A percentile compares a stretch with the other conserved stretches of the same genome.
phyloP scores from a whole-genome alignment of 2,329 filamentous ascomycete genomes.

The Penicillium sp. region DNA sequence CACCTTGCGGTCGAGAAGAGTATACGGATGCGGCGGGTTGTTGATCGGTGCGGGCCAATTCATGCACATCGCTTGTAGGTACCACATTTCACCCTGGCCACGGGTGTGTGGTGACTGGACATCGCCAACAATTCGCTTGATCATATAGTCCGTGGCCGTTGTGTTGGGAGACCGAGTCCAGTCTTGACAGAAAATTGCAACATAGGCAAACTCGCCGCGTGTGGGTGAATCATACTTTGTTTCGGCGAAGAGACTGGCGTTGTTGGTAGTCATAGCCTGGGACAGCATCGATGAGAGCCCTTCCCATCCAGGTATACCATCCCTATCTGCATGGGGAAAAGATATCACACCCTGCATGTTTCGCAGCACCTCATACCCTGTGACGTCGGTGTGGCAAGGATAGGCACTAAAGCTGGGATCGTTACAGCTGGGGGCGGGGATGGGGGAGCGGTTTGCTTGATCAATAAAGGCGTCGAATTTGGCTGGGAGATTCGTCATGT shows the following conservation, averaged over 20 bases:
- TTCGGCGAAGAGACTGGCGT: background rate
- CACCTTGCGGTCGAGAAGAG: no score
- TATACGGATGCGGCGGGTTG: no score
- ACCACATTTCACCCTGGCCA: background rate
- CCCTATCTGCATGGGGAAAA: background rate
- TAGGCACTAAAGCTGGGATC: background rate
- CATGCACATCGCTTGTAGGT: background rate
- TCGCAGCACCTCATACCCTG: background rate
- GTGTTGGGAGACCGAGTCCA: background rate
- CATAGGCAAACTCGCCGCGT: background rate
- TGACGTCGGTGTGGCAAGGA: background rate
- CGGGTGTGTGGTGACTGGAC: background rate
- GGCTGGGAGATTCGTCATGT: background rate
- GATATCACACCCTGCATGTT: background rate
- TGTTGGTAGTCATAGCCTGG: background rate
- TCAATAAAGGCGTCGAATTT: slow-evolving; percentile 2
- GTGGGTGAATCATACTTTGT: background rate
- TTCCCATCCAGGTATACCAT: background rate
- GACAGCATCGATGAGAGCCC: background rate
- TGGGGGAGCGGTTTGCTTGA: background rate
- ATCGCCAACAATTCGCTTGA: background rate
- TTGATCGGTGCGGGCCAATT: background rate
- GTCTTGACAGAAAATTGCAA: background rate
- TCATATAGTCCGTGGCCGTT: background rate
- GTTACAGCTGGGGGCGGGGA: background rate